phyloP scores from a whole-genome alignment of 2,329 filamentous ascomycete species.

The Aspergillus fijiensis region DNA sequence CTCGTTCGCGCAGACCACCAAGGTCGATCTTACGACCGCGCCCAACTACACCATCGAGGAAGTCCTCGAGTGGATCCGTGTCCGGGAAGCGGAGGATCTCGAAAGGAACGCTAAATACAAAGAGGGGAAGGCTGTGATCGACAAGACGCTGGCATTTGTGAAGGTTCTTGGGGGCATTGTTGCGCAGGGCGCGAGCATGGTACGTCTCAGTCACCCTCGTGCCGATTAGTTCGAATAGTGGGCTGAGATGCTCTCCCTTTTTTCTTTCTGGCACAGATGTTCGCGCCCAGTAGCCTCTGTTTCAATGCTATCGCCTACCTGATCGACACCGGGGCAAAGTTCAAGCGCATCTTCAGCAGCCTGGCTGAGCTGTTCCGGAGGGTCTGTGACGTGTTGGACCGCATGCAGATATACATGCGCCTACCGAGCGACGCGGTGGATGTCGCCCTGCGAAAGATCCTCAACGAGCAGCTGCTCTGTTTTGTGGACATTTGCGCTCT shows the following conservation, averaged over 20 bases:
- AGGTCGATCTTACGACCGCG: conserved; percentile 20
- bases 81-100: conserved; percentile 24
- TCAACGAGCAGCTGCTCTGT: conserved; percentile 26
- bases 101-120: conserved; percentile 24
- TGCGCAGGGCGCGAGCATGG: conserved; percentile 28
- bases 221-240: not conserved
- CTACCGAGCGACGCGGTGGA: conserved; percentile 24
- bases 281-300: conserved; percentile 28
- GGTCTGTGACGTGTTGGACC: conserved; percentile 28
- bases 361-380: conserved; percentile 26
- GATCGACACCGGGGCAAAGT: conserved; percentile 27
- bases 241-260: not conserved
- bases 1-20: conserved; percentile 18
- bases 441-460: conserved; percentile 25
- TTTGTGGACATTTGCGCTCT: conserved; percentile 28
- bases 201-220: conserved; percentile 5
- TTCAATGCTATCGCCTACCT: conserved; percentile 33
- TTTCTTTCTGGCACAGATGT: conserved; percentile 15
- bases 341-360: conserved; percentile 30
- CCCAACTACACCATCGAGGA: conserved; percentile 22
- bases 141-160: conserved; percentile 26
- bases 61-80: conserved; percentile 23
- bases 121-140: conserved; percentile 22
- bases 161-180: conserved; percentile 24
- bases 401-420: conserved; percentile 28